Evolutionary conservation across 1,139 yeast genomes (phyloP), one percentile per base, ranked within the genome.

Genomic region (Debaryomyces coudertii): DNA sequence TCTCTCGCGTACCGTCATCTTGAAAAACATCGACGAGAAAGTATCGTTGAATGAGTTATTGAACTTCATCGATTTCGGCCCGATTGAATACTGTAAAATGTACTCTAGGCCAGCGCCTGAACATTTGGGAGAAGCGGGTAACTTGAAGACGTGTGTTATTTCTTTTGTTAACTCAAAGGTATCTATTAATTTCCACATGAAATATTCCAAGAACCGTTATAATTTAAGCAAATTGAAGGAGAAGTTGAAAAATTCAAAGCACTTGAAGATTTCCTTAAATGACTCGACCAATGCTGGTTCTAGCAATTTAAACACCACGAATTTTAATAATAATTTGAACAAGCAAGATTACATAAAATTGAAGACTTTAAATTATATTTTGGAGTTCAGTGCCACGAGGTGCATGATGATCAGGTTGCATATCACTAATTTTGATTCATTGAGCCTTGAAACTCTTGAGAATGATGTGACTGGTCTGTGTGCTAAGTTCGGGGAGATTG

Each of bases 21-120:
- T 75, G 36, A 64, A 59, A 44, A 65, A 73, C 50, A 54, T 75
- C 38, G 53, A 57, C 40, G 54, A 59, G 18, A 61, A 60, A 22
- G 51, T 73, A 29, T 41, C 66, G 1, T 54, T 74, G 37, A 56
- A 60, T 40, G 66, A 70, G 24, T 57, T 75, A 23, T 58, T 75
- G 39, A 58, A 69, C 48, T 56, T 60, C 18, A 61, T 75, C 35
- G 76, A 73, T 46, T 62, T 57, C 50, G 80, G 79, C 2, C 79
- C 80, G 2, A 71, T 75, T 31, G 79, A 75, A 54, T 69, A 67
- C 53, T 65, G 73, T 49, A 69, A 68, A 47, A 58, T 73, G 60
- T 64, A 66, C 52, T 51, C 68, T 8, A 66, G 61, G 39, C 63
- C 66, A 15, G 63, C 69, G 5, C 69, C 71, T 11, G 54, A 56